Base-by-base conservation (phyloP, 306 rosid species). In the Rosa chinensis region DNA sequence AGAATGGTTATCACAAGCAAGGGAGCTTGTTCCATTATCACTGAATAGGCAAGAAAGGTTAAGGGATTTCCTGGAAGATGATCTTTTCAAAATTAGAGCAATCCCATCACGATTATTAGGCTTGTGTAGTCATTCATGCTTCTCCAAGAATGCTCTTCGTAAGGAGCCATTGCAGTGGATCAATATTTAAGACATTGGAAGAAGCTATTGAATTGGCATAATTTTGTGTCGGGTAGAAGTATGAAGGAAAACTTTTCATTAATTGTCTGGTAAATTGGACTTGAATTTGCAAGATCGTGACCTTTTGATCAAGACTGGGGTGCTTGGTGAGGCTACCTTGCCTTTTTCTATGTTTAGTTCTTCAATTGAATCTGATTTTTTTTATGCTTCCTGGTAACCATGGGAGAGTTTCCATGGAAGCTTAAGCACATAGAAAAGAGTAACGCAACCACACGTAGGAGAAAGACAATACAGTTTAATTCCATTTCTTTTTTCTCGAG, bases 61-160 rank as follows among this genome's bases (percentile, higher is more conserved):
- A 87, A 89, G 73, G 89, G 81, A 11, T 95, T 95, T 76, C 87
- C 89, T 95, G 99, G 99, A 95, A 91, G 88, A 81, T 82, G 92
- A 93, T 95, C 74, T 73, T 89, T 66, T 84, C 93, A 17, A 95
- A 95, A 83, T 77, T 93, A 72, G 96, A 93, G 84, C 93, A 84
- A 87, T 95, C 83, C 99, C 99, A 0, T 79, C 88, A 0, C 87
- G 87, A 14, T 82, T 95, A 81, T 93, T 92, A 0, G 96, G 93
- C 72, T 90, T 95, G 66, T 95, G 98, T 1, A 89, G 93, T 89
- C 99, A 95, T 78, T 98, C 99, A 23, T 95, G 92, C 80, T 95
- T 95, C 92, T 90, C 91, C 49, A 95, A 90, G 86, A 95, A 93
- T 73, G 83, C 94, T 37, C 94, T 95, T 16, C 93, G 98, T 80